Evolutionary conservation across 768 basidiomycete genomes (phyloP), one percentile per base, ranked within the genome.

Genomic region (Tulasnella calospora): DNA sequence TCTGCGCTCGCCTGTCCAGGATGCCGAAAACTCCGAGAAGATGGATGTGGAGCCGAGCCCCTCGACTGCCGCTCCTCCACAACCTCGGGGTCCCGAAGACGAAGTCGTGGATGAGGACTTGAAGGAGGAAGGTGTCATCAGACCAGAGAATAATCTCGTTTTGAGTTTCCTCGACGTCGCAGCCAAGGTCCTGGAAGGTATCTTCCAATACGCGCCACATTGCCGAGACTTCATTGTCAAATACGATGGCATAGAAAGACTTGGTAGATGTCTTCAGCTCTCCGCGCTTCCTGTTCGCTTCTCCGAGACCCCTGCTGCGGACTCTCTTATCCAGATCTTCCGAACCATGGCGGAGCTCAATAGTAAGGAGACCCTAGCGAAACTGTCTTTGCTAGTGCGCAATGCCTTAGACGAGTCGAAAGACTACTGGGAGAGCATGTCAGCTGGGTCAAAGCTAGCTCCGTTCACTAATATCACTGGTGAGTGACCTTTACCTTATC

Each of bases 281-380:
- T 93, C 96, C 17, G 96, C 93, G 83, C 86, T 96, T 38, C 96
- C 98, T 0, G 94, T 93, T 79, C 93, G 96, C 83, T 96, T 94
- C 82, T 91, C 92, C 23, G 92, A 91, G 81, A 93, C 93, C 76
- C 90, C 92, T 40, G 90, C 93, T 2, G 94, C 95, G 35, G 93
- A 94, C 82, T 92, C 95, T 0, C 88, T 98, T 82, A 92, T 95
- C 19, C 92, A 94, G 83, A 92, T 96, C 72, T 90, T 97, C 85
- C 90, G 94, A 15, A 92, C 94, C 13, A 91, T 98, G 88, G 91
- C 92, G 15, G 96, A 98, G 82, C 91, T 92, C 41, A 89, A 92
- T n/a, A 90, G 93, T 0, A 89, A 86, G 77, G 92, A 92, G 80
- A 92, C 94, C 1, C 87, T 96, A 38, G 85, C 86, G 35, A 89